phyloP scores from a whole-genome alignment of 1,284 basidiomycete genomes.

The Tranzscheliella williamsii region DNA sequence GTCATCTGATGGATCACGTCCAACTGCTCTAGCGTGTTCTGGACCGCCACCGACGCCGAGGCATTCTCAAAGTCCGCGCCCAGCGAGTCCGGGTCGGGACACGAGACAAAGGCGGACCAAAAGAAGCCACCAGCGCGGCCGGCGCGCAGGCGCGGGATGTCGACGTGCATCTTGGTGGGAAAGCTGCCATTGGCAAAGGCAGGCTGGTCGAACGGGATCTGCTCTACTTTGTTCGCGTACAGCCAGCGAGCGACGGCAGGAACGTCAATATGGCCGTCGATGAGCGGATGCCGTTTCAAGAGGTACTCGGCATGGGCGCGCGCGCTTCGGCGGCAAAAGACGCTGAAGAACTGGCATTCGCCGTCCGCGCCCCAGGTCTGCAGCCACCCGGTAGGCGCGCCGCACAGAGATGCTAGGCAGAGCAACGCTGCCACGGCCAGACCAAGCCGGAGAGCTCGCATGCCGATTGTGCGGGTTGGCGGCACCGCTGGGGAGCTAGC shows the following conservation, averaged over 20 bases:
- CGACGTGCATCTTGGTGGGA: conserved; percentile 22
- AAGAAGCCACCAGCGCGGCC: conserved; percentile 41
- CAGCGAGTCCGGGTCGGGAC: conserved; percentile 12
- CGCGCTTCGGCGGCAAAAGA: too few relatives aligned
- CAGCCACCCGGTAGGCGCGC: too few relatives aligned
- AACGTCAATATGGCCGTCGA: conserved; percentile 42
- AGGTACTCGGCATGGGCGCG: conserved; percentile 7
- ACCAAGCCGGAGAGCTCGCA: too few relatives aligned
- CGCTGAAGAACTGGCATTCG: too few relatives aligned
- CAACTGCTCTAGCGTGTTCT: conserved; percentile 37
- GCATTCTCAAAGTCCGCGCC: conserved; percentile 31
- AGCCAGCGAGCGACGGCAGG: conserved; percentile 23
- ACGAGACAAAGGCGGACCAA: conserved; percentile 39
- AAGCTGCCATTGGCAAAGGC: conserved; percentile 15
- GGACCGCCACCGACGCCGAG: conserved; percentile 9
- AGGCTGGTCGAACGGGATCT: conserved; percentile 28
- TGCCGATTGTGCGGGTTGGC: too few relatives aligned
- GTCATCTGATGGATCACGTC: conserved; percentile 38
- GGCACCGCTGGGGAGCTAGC: too few relatives aligned
- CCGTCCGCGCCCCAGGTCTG: too few relatives aligned
- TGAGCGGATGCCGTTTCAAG: conserved; percentile 22
- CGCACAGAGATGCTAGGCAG: too few relatives aligned
- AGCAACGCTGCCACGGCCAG: too few relatives aligned
- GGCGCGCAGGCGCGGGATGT: conserved; percentile 30
- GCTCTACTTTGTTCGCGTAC: conserved; percentile 29